phyloP scores from a whole-genome alignment of 495 filamentous ascomycete species.

The Glutinoglossum americanum region DNA sequence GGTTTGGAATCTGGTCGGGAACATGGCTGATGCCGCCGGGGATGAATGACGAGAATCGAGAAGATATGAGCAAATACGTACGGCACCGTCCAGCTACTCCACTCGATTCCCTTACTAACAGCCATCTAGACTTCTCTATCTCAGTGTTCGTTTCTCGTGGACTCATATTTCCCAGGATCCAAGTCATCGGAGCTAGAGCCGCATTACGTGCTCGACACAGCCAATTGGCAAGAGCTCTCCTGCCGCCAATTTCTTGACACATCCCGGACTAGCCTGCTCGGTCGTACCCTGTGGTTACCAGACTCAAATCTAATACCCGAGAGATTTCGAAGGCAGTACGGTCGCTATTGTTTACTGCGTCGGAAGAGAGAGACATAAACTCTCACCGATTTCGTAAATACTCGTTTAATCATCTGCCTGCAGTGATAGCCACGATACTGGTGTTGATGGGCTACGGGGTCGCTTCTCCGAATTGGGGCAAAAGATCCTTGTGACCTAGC shows the following conservation, averaged over 20 bases:
- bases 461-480: not conserved
- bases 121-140: conserved; percentile 37
- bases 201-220: conserved; percentile 42
- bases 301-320: conserved; percentile 47
- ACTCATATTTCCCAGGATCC: conserved; percentile 52
- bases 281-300: conserved; percentile 72
- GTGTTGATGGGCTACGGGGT: not conserved
- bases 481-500: not conserved
- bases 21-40: conserved; percentile 62
- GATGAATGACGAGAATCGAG: conserved; percentile 82
- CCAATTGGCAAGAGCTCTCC: conserved; percentile 49
- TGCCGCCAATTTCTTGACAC: conserved; percentile 71
- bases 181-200: conserved; percentile 40
- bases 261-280: conserved; percentile 43
- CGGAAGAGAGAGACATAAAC: conserved; percentile 14
- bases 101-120: conserved; percentile 1
- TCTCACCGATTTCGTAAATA: not conserved
- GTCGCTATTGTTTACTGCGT: conserved; percentile 57
- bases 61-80: conserved; percentile 77
- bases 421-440: not conserved
- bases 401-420: not conserved
- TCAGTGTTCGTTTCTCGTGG: conserved; percentile 66
- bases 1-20: conserved; percentile 41
- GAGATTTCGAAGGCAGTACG: conserved; percentile 51
- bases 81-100: conserved; percentile 11